Percentiles rank a stretch among this genome's conserved stretches.
Conservation (phyloP, 805 yeast species). For the Wickerhamomyces xylosicus region DNA sequence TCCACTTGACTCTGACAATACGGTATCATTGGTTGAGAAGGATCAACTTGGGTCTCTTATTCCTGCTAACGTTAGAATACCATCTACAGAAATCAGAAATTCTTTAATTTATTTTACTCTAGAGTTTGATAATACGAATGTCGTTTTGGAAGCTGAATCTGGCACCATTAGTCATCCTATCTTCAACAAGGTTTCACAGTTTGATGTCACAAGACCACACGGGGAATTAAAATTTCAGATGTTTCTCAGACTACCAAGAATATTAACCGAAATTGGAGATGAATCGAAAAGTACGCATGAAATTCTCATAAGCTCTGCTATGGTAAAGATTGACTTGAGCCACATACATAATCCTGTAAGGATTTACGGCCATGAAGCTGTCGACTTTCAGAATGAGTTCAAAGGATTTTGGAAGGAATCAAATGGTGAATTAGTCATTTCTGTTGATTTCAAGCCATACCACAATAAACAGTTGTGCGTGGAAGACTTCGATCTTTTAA, state of each 20-base stretch:
- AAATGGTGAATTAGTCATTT: constrained; percentile 46
- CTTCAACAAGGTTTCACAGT: constrained; percentile 84
- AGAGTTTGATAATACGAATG: constrained; percentile 92
- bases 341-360: constrained; percentile 40
- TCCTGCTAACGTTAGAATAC: constrained; percentile 46
- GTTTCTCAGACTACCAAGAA: constrained; percentile 68
- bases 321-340: constrained; percentile 47
- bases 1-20: constrained; percentile 6
- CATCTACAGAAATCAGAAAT: constrained; percentile 43
- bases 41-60: constrained; percentile 21
- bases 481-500: constrained; percentile 85
- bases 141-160: constrained; percentile 75
- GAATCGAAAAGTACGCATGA: constrained; percentile 32
- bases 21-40: constrained; percentile 1
- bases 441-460: constrained; percentile 61
- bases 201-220: constrained; percentile 65
- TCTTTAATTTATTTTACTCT: constrained; percentile 77
- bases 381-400: constrained; percentile 26
- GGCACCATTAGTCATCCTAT: constrained; percentile 72
- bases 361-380: constrained; percentile 57
- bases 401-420: constrained; percentile 2
- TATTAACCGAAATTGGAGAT: constrained; percentile 35
- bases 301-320: constrained; percentile 64
- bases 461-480: constrained; percentile 63
- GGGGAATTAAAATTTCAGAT: constrained; percentile 66